A percentile compares a stretch with the other conserved stretches of the same genome.
Evolutionary conservation across 768 basidiomycete genomes (phyloP).

Genomic region (Naematelia aurantialba): DNA sequence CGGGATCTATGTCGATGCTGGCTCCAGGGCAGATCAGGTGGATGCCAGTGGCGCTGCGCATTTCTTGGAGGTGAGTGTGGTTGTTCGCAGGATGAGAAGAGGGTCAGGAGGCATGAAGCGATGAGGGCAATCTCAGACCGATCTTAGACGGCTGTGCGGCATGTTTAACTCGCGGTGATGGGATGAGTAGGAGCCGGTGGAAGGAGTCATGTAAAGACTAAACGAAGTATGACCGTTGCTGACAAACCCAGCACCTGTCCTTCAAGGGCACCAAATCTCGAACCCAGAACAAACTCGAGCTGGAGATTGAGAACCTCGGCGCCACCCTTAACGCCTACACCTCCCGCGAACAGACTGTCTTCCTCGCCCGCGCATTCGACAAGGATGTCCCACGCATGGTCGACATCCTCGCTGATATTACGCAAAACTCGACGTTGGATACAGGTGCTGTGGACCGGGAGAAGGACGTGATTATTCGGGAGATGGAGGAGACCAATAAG

Average conservation of each 20-base stretch:
- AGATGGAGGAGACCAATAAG: conserved; percentile 99
- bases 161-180: not conserved
- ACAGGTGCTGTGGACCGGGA: conserved; percentile 82
- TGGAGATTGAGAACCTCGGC: conserved; percentile 96
- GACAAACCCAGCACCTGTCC: conserved; percentile 39
- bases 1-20: conserved; percentile 98
- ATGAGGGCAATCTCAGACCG: not conserved
- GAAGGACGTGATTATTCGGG: conserved; percentile 90
- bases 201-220: too few species aligned
- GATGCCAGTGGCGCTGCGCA: conserved; percentile 94
- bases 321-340: conserved; percentile 98
- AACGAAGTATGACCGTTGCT: too few species aligned
- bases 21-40: conserved; percentile 92
- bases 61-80: conserved; percentile 71
- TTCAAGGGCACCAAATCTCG: conserved; percentile 75
- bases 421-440: conserved; percentile 95
- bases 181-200: not conserved
- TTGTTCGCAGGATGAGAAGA: not conserved
- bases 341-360: conserved; percentile 96
- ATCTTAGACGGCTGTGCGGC: too few species aligned
- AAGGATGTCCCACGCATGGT: conserved; percentile 87
- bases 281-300: conserved; percentile 81
- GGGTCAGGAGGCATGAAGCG: not conserved
- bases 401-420: conserved; percentile 96
- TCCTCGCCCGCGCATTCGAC: conserved; percentile 97